Evolutionary conservation across 2,329 filamentous ascomycete genomes (phyloP).

Genomic region (Penicillium carneum): DNA sequence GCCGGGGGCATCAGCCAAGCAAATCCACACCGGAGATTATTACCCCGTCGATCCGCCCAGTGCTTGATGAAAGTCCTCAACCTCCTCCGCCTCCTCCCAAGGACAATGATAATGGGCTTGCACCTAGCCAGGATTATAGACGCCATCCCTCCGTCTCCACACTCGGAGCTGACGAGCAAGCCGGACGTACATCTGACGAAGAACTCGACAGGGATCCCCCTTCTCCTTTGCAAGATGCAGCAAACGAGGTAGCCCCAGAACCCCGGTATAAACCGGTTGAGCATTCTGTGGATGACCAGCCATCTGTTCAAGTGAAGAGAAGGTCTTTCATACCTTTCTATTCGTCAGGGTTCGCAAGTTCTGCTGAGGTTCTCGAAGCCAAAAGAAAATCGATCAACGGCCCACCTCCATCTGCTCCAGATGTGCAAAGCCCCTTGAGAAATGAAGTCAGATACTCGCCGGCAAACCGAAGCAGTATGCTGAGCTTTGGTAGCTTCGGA

Average conservation of each 20-base stretch:
- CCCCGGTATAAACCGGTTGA: background rate
- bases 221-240: slow-evolving; percentile 29
- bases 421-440: slow-evolving; percentile 33
- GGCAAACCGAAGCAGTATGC: slow-evolving; percentile 35
- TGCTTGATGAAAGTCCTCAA: slow-evolving; percentile 21
- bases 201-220: slow-evolving; percentile 21
- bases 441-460: slow-evolving; percentile 38
- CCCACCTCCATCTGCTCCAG: slow-evolving; percentile 26
- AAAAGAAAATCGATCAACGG: slow-evolving; percentile 36
- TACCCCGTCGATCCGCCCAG: slow-evolving; percentile 25
- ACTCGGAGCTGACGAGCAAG: slow-evolving; percentile 33
- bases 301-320: slow-evolving; percentile 8
- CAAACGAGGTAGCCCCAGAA: background rate
- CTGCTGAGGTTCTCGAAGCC: slow-evolving; percentile 30
- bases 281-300: slow-evolving; percentile 6
- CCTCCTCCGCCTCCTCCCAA: slow-evolving; percentile 20
- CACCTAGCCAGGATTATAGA: slow-evolving; percentile 18
- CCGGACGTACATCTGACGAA: slow-evolving; percentile 11
- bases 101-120: slow-evolving; percentile 16
- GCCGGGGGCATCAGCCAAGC: background rate
- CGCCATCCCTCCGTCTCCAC: slow-evolving; percentile 40
- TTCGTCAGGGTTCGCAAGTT: slow-evolving; percentile 13
- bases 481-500: slow-evolving; percentile 37
- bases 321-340: slow-evolving; percentile 13
- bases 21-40: slow-evolving; percentile 6